These are phyloP conservation scores for Candida saitoana DNA, from an alignment of 805 yeast genomes.

Conservation along the genomic window DNA sequence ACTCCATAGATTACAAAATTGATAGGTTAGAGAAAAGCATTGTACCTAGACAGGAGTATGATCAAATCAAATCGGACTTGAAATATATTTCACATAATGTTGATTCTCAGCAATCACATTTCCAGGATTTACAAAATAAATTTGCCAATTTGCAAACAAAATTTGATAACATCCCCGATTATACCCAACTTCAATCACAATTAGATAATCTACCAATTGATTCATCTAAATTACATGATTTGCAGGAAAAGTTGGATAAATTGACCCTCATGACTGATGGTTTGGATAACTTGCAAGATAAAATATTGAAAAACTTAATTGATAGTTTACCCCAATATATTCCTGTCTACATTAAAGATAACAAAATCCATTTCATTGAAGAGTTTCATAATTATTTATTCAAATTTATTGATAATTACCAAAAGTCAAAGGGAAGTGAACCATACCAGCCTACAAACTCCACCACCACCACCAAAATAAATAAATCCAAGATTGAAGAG, in stretches of 20 bases:
- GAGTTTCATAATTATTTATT: constrained; percentile 35
- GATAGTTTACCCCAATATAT: constrained; percentile 25
- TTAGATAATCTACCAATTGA: background rate
- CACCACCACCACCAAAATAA: constrained; percentile 12
- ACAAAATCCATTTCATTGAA: constrained; percentile 34
- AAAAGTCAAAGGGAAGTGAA: constrained; percentile 10
- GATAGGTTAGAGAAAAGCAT: constrained; percentile 2
- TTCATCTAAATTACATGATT: constrained; percentile 8
- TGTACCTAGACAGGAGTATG: background rate
- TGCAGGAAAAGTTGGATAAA: constrained; percentile 8
- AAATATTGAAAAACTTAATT: constrained; percentile 17
- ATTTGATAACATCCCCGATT: constrained; percentile 6
- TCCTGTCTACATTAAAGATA: constrained; percentile 25
- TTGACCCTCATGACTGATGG: background rate
- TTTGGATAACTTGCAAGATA: constrained; percentile 9
- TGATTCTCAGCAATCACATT: constrained; percentile 3
- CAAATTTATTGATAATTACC: constrained; percentile 27
- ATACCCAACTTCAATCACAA: background rate
- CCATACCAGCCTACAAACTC: constrained; percentile 6
- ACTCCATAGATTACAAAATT: constrained; percentile 8
- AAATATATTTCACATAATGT: constrained; percentile 5
- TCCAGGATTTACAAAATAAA: constrained; percentile 7
- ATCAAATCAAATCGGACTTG: constrained; percentile 5
- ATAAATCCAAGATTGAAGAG: constrained; percentile 20
- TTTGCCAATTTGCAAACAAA: constrained; percentile 7